Conservation (phyloP, 2,329 filamentous ascomycete species). For the Tolypocladium amazonense region DNA sequence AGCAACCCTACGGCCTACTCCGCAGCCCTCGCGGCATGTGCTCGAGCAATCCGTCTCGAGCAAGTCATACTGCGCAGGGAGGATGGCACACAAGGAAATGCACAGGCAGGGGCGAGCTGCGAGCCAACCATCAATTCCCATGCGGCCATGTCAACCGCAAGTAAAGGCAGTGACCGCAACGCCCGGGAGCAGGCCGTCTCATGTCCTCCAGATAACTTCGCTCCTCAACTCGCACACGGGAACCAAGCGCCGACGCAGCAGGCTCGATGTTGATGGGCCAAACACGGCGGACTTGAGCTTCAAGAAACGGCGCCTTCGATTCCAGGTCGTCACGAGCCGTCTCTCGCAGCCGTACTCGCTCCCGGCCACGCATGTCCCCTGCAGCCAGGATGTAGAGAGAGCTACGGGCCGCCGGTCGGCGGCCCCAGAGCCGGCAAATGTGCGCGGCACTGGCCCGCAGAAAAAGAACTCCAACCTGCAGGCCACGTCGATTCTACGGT, state of each 20-base stretch:
- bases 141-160: neutral
- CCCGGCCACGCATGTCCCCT: constrained; percentile 59
- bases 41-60: neutral
- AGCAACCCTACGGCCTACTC: neutral
- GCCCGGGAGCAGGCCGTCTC: neutral
- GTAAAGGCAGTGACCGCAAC: neutral
- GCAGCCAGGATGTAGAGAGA: constrained; percentile 27
- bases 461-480: constrained; percentile 32
- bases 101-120: neutral
- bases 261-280: constrained; percentile 49
- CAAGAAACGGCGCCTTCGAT: constrained; percentile 59
- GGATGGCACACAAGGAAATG: neutral
- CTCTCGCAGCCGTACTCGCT: constrained; percentile 59
- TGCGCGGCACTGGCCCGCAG: constrained; percentile 18
- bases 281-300: constrained; percentile 36
- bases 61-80: neutral
- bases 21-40: neutral
- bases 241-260: constrained; percentile 39
- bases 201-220: constrained; percentile 3
- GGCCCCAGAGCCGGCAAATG: constrained; percentile 12
- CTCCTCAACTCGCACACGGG: constrained; percentile 9
- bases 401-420: constrained; percentile 26
- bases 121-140: neutral
- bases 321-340: constrained; percentile 56
- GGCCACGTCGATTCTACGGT: constrained; percentile 46